These are phyloP conservation scores for Withania somnifera DNA, from an alignment of 305 asterid genomes.

Conservation along the genomic window DNA sequence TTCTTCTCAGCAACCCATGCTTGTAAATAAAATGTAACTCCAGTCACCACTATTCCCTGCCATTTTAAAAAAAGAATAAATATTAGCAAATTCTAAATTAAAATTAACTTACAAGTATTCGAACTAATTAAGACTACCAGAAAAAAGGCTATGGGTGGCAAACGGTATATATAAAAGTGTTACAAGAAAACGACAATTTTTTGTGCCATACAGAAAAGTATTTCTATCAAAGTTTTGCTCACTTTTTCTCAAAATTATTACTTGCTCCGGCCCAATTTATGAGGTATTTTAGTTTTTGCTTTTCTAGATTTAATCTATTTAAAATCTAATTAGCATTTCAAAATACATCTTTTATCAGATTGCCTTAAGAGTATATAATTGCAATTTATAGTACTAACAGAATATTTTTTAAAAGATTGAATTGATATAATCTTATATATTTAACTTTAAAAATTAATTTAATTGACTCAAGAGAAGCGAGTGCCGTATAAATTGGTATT, in stretches of 20 bases:
- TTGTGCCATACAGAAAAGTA: background rate
- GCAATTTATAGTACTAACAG: background rate
- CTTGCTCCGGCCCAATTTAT: no score
- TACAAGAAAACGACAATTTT: background rate
- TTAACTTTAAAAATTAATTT: background rate
- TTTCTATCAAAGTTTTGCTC: background rate
- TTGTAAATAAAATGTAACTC: slow-evolving; percentile 72
- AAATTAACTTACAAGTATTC: background rate
- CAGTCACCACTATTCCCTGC: slow-evolving; percentile 83
- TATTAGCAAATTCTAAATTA: background rate
- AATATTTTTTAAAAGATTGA: background rate
- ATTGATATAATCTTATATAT: background rate
- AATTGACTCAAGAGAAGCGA: background rate
- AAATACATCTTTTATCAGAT: background rate
- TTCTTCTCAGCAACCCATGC: slow-evolving; percentile 85
- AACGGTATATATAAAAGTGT: background rate
- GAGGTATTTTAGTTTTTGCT: background rate
- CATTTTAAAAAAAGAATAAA: background rate
- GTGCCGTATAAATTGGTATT: background rate
- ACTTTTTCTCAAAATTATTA: background rate
- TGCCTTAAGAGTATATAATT: background rate
- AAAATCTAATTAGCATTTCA: background rate
- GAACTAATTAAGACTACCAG: background rate
- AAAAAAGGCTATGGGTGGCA: background rate
- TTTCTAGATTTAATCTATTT: background rate